Base-by-base conservation (phyloP, 1,284 basidiomycete species). In the Filobasidium uniguttulatum region DNA sequence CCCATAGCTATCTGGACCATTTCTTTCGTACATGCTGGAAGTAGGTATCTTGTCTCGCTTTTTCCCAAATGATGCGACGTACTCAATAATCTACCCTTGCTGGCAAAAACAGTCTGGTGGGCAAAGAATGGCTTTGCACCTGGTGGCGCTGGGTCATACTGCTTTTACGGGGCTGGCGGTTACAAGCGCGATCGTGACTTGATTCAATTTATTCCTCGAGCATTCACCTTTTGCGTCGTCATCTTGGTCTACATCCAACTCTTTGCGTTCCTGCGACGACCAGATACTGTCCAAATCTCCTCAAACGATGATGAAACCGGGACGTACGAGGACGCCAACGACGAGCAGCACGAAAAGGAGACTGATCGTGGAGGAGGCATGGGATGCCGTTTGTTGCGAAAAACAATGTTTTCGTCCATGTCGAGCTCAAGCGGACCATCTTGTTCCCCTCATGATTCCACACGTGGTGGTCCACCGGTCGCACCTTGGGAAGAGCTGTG, bases 271-370 rank as follows among this genome's bases (percentile, higher is more conserved):
- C 57, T 68, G 1, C 56, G 66, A 1, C 49, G 66, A 37, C 66
- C 66, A 3, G 66, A 68, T 48, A 64, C 62, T 12, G 63, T 68
- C 46, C 60, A 62, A 29, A 53, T 65, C 1, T 65, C 64, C 2
- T 15, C n/a, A n/a, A n/a, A n/a, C n/a, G 29, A 50, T 20, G 44
- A 41, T 23, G 45, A 25, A 5, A 50, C 22, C 20, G 50, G 26
- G 7, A 53, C 20, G 37, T 45, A 14, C 23, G 56, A 46, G 17
- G 20, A 33, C 10, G 40, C 20, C 1, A 23, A 3, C 5, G 44
- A 29, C 4, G 3, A 5, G 2, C 26, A 43, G 8, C 25, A 43
- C 3, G 40, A 44, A 36, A 8, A 35, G 26, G 44, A 50, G 20
- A 36, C 45, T 19, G 25, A 41, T 12, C 26, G 40, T n/a, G 43